A percentile compares a stretch with the other conserved stretches of the same genome.
Evolutionary conservation across 345 rosid genomes (phyloP).

Genomic region (Jatropha curcas): DNA sequence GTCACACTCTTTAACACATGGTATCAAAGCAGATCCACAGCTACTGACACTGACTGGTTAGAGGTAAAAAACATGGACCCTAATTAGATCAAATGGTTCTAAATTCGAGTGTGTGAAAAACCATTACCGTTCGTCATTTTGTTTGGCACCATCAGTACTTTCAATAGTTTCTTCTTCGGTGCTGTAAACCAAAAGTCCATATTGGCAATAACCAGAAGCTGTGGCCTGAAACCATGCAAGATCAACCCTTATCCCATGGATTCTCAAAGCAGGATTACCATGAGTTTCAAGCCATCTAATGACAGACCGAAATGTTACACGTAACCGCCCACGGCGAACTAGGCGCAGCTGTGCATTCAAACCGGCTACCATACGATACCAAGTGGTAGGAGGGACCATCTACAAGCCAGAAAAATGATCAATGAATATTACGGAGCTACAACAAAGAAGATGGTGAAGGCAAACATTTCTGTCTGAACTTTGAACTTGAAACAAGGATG

Average conservation of each 20-base stretch:
- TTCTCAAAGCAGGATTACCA: slow-evolving; percentile 80
- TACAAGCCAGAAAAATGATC: slow-evolving; percentile 35
- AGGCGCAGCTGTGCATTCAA: slow-evolving; percentile 91
- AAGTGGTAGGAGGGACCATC: slow-evolving; percentile 82
- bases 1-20: background rate
- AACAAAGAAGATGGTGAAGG: slow-evolving; percentile 14
- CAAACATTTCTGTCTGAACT: slow-evolving; percentile 3
- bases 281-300: slow-evolving; percentile 88
- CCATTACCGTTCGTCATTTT: slow-evolving; percentile 57
- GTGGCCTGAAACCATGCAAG: slow-evolving; percentile 96
- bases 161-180: slow-evolving; percentile 49
- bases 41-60: background rate
- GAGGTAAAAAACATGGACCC: background rate
- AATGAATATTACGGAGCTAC: slow-evolving; percentile 14
- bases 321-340: slow-evolving; percentile 79
- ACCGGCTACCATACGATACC: slow-evolving; percentile 97
- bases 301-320: slow-evolving; percentile 65
- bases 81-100: background rate
- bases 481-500: background rate
- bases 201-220: slow-evolving; percentile 79
- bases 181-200: slow-evolving; percentile 75
- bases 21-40: background rate
- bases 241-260: slow-evolving; percentile 63
- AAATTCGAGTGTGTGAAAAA: background rate
- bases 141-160: slow-evolving; percentile 36